phyloP scores from a whole-genome alignment of 257 asterid species.

The Orobanche coerulescens region DNA sequence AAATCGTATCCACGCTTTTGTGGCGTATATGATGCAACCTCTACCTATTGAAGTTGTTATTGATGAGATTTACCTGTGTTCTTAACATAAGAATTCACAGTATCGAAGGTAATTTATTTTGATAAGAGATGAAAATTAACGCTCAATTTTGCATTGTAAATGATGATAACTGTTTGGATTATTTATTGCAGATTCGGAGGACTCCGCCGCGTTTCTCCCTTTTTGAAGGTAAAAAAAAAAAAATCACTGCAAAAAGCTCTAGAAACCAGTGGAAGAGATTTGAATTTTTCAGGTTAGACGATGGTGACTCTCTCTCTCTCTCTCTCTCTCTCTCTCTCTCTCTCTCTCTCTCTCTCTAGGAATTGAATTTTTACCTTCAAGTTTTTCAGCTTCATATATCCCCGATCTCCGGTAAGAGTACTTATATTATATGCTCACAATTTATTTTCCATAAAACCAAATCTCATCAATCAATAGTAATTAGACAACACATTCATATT shows the following conservation, averaged over 20 bases:
- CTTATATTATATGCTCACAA: not conserved
- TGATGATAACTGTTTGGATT: slow-evolving; percentile 3
- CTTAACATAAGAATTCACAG: slow-evolving; percentile 5
- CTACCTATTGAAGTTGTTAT: not conserved
- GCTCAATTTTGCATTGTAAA: slow-evolving; percentile 22
- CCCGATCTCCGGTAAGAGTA: not conserved
- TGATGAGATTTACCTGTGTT: not conserved
- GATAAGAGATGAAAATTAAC: slow-evolving; percentile 16
- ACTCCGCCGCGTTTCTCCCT: slow-evolving; percentile 18
- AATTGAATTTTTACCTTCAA: slow-evolving; percentile 9
- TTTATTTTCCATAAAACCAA: slow-evolving; percentile 15
- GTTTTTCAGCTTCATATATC: slow-evolving; percentile 18
- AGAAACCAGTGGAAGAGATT: not conserved
- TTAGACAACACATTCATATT: slow-evolving; percentile 14
- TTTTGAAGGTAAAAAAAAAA: not conserved
- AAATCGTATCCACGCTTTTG: slow-evolving; percentile 6
- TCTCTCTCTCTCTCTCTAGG: not conserved
- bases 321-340: not conserved
- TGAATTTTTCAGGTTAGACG: slow-evolving; percentile 27
- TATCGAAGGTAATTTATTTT: slow-evolving; percentile 20
- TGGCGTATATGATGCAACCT: not conserved
- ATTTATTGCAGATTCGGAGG: slow-evolving; percentile 27
- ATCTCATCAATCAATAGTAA: slow-evolving; percentile 11
- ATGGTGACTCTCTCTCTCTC: not conserved
- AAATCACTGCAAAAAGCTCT: slow-evolving; percentile 11